Base-by-base conservation (phyloP, 2,329 filamentous ascomycete species). In the Penicillium sp. region DNA sequence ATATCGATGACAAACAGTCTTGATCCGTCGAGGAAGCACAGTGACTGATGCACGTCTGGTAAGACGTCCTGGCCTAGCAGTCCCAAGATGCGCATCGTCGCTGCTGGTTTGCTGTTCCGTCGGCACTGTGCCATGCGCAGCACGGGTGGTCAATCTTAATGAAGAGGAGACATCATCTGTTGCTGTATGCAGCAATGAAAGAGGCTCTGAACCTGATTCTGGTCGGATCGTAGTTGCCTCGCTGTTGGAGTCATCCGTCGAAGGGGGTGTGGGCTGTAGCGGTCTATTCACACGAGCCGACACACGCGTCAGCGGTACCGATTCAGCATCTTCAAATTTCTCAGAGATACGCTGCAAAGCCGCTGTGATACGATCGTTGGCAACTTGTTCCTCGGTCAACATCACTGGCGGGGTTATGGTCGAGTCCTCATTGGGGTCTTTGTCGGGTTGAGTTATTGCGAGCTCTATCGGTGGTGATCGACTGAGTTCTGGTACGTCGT, bases 1-100 rank as follows among this genome's bases (percentile, higher is more conserved):
- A 39, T 50, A 53, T 43, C 47, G 48, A 45, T 53, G 45, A 13
- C 51, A 53, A n/a, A 53, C 51, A n/a, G 51, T 53, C 45, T 48
- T 50, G 36, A 53, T 26, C 12, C 48, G 34, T 24, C 43, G 40
- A 25, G 51, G 48, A 35, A 50, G 33, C 26, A 37, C 43, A 13
- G 28, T 37, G 4, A 43, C 39, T 9, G 48, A 48, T 12, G 45
- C 35, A 4, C 45, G 39, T n/a, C 39, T 34, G 4, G 45, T 44
- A 9, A 50, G 25, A 11, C 49, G 48, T 6, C 45, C 38, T 18
- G 48, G 48, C 27, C 36, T 25, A 18, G 37, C 28, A 11, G 44
- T 36, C 33, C 44, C 29, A 12, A 24, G 29, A 26, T 32, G 29
- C 7, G 25, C 4, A 4, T 39, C 43, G 18, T 49, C 46, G 34